These are phyloP conservation scores for Candida ficus DNA, from an alignment of 805 yeast genomes.

Conservation along the genomic window DNA sequence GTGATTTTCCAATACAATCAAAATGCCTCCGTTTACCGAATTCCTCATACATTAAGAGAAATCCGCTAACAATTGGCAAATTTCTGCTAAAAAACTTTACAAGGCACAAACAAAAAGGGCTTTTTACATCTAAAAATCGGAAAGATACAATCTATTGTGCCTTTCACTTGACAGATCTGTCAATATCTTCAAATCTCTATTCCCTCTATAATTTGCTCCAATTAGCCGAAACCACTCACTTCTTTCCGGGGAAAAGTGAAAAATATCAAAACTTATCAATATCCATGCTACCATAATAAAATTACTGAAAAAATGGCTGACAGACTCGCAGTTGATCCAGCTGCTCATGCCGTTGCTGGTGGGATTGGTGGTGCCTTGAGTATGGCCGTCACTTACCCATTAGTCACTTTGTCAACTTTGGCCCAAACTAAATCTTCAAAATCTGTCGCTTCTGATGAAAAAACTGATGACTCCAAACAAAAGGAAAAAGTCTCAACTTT, in stretches of 20 bases:
- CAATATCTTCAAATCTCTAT: too few species aligned
- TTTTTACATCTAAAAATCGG: too few species aligned
- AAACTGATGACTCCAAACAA: constrained; percentile 6
- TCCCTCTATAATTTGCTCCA: too few species aligned
- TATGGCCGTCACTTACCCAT: constrained; percentile 84
- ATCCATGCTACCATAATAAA: too few species aligned
- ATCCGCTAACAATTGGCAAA: too few species aligned
- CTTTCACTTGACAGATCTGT: too few species aligned
- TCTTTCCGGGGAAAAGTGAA: neutral
- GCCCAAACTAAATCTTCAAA: constrained; percentile 64
- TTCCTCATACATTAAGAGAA: neutral
- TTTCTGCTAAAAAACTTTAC: too few species aligned
- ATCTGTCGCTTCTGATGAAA: constrained; percentile 14
- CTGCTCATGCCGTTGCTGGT: constrained; percentile 89
- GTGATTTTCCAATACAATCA: neutral
- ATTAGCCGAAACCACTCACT: too few species aligned
- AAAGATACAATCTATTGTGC: too few species aligned
- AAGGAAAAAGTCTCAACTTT: constrained; percentile 21
- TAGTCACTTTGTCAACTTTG: constrained; percentile 79
- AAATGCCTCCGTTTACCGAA: neutral
- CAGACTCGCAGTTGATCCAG: constrained; percentile 24
- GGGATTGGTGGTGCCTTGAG: constrained; percentile 91
- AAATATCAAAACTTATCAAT: neutral
- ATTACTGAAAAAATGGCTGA: constrained; percentile 13
- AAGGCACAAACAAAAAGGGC: too few species aligned